A percentile compares a stretch with the other conserved stretches of the same genome.
These are phyloP conservation scores for Euphorbia pulcherrima DNA, from an alignment of 345 rosid genomes.

Conservation along the genomic window DNA sequence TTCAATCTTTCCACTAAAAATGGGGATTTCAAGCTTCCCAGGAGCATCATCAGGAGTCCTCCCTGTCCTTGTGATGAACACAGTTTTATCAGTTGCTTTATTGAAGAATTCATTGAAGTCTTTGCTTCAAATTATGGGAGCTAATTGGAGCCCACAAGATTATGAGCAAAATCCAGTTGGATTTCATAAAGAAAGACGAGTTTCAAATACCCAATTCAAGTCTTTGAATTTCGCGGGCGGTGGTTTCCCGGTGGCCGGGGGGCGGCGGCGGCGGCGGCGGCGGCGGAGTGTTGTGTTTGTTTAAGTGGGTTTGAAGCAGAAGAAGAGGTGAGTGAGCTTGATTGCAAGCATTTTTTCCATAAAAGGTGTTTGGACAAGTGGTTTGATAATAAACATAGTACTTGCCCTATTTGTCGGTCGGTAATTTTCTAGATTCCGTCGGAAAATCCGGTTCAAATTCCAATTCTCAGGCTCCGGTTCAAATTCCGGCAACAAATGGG, in stretches of 20 bases:
- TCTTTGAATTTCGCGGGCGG: slow-evolving; percentile 31
- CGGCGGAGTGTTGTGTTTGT: slow-evolving; percentile 81
- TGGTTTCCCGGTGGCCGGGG: neutral
- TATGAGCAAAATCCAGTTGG: slow-evolving; percentile 22
- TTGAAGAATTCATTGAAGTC: slow-evolving; percentile 56
- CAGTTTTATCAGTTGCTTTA: slow-evolving; percentile 51
- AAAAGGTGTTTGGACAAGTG: slow-evolving; percentile 65
- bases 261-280: too few relatives aligned
- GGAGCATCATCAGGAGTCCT: slow-evolving; percentile 56
- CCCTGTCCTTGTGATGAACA: slow-evolving; percentile 63
- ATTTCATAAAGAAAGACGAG: slow-evolving; percentile 33
- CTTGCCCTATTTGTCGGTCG: slow-evolving; percentile 85
- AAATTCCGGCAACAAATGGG: too few relatives aligned
- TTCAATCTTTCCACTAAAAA: slow-evolving; percentile 10
- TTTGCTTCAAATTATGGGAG: slow-evolving; percentile 22
- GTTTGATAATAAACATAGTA: slow-evolving; percentile 51
- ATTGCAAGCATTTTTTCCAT: slow-evolving; percentile 89
- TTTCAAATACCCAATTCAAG: slow-evolving; percentile 53
- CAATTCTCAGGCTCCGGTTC: too few relatives aligned
- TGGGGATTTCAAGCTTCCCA: slow-evolving; percentile 77
- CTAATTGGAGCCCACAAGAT: slow-evolving; percentile 8
- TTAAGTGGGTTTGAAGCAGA: slow-evolving; percentile 63
- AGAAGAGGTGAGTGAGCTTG: slow-evolving; percentile 76
- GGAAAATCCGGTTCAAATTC: too few relatives aligned
- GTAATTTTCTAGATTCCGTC: slow-evolving; percentile 10